Base-by-base conservation (phyloP, 345 rosid genomes). In the Dimocarpus longan region DNA sequence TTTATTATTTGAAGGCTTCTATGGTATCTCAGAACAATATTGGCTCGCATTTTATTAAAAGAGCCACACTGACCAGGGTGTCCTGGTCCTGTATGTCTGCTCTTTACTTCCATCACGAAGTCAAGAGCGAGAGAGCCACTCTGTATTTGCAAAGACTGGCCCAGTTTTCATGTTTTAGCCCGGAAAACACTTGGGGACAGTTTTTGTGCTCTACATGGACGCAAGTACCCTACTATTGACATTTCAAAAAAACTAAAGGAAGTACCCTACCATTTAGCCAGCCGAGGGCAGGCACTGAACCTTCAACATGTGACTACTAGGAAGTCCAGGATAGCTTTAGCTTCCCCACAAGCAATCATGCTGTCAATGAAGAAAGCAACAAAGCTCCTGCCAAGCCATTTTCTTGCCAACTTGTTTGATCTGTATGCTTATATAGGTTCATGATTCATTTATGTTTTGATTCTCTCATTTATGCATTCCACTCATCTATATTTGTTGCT, bases 311-410 rank as follows among this genome's bases (percentile, higher is more conserved):
- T 28, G 16, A 32, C 75, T 22, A 48, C 67, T 10, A 56, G 28
- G 28, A 26, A 26, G 28, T 26, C 28, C 1, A 26, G 52, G 44
- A 78, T 62, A 21, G 70, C 78, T 76, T 66, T 21, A 44, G 56
- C 73, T 70, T 71, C 81, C 80, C 69, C 63, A 63, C 81, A 63
- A 21, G 32, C 79, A 74, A 74, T 77, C 43, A 64, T 77, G 63
- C 40, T 43, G 78, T 22, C 71, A 13, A 5, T 54, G 52, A 42
- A 74, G 73, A 56, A 69, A 79, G 19, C 81, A 54, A 16, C 79
- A 16, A 2, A 48, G 16, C 54, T 7, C 46, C 11, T 18, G 48
- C 43, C 11, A 4, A 42, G 82, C 69, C 68, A 78, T 56, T 69
- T 73, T 78, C 71, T 77, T 19, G 57, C 72, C 79, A 44, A 3